Percentiles rank a stretch among this genome's conserved stretches.
Evolutionary conservation across 768 basidiomycete genomes (phyloP).

Genomic region (Leccinum fibrillosum): DNA sequence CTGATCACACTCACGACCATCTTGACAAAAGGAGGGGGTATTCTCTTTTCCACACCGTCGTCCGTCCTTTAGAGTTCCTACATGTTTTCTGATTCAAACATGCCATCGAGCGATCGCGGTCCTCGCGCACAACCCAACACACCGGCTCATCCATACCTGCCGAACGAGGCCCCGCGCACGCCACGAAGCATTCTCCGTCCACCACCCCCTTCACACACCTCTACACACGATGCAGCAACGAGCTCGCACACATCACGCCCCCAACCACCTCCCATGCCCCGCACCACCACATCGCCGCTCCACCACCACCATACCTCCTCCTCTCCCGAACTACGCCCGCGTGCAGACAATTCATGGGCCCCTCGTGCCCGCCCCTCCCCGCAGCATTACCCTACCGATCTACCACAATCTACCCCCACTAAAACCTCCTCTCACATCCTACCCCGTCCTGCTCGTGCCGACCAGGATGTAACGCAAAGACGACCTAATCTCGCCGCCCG

Average conservation of each 20-base stretch:
- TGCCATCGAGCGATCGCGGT: slow-evolving; percentile 5
- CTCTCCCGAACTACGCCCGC: slow-evolving; percentile 23
- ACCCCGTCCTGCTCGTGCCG: slow-evolving; percentile 8
- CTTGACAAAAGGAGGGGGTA: background rate
- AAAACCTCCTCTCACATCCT: slow-evolving; percentile 13
- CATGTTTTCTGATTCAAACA: slow-evolving; percentile 2
- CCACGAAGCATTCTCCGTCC: slow-evolving; percentile 22
- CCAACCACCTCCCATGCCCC: slow-evolving; percentile 9
- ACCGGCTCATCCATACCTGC: slow-evolving; percentile 1
- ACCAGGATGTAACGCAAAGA: background rate
- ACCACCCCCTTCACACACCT: slow-evolving; percentile 2
- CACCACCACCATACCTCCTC: slow-evolving; percentile 24
- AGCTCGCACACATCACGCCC: background rate
- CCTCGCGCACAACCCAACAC: slow-evolving; percentile 2
- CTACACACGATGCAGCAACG: slow-evolving; percentile 1
- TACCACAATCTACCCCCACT: background rate
- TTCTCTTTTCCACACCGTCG: too few species aligned
- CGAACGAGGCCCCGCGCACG: slow-evolving; percentile 4
- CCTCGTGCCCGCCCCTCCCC: slow-evolving; percentile 20
- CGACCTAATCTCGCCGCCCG: slow-evolving; percentile 17
- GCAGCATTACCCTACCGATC: slow-evolving; percentile 10
- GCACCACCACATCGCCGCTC: slow-evolving; percentile 5
- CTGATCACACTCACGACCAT: background rate
- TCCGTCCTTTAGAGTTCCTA: background rate
- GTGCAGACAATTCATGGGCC: slow-evolving; percentile 18